Base-by-base conservation (phyloP, 306 rosid genomes). In the Quercus ilex region DNA sequence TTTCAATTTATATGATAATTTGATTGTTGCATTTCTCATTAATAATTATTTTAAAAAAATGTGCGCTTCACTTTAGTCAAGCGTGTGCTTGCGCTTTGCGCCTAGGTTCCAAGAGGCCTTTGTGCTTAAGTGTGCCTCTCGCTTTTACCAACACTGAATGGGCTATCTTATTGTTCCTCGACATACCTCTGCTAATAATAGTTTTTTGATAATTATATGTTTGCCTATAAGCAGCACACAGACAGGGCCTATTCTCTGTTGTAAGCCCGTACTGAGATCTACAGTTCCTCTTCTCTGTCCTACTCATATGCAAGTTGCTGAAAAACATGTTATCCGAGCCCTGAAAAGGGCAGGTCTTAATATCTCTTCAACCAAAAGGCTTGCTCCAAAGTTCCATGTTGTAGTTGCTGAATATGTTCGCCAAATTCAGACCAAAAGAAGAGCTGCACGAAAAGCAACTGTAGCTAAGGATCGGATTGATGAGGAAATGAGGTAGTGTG, bases 261-360 rank as follows among this genome's bases (percentile, higher is more conserved):
- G 82, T 60, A 88, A 85, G 85, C 87, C 91, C 30, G 84, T 83
- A 70, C 69, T 88, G 84, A 85, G 81, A 41, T 85, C 86, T 49
- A 41, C 71, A 57, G 84, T 88, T 81, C 91, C 91, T 60, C 75
- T 71, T 59, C 75, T 74, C 68, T 88, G 91, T 74, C 52, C 83
- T 28, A 21, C 26, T 64, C 91, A 88, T 77, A 79, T 78, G 59
- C 86, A 77, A 76, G 62, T 77, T 35, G 81, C 87, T 30, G 89
- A 88, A 81, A 88, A 75, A 77, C 84, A 83, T 78, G 71, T 88
- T 68, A 68, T 81, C 78, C 86, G 86, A 28, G 89, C 86, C 65
- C n/a, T 88, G 53, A 88, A 64, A 83, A 85, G 78, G 77, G 78
- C 81, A 15, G 87, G 89, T 43, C 76, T 70, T 79, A 80, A 55